These are phyloP conservation scores for Aspergillus carbonarius DNA, from an alignment of 2,329 filamentous ascomycete genomes.

Conservation along the genomic window DNA sequence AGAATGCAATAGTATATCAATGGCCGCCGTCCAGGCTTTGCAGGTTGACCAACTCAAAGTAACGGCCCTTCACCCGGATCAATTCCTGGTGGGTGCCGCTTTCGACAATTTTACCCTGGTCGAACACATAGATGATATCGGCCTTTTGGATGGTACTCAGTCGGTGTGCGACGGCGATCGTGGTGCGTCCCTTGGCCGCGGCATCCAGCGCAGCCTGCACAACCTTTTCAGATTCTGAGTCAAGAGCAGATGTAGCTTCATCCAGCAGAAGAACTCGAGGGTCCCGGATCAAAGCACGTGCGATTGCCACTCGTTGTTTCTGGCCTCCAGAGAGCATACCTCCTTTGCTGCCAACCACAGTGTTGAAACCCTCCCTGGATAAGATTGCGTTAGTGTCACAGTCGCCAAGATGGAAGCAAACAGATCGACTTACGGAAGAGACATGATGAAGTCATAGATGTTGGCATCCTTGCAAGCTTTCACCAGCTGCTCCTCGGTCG, in stretches of 20 bases:
- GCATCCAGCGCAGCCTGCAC: constrained; percentile 73
- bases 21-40: constrained; percentile 69
- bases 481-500: constrained; percentile 70
- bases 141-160: constrained; percentile 92
- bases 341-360: constrained; percentile 83
- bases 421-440: constrained; percentile 59
- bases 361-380: constrained; percentile 71
- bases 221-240: constrained; percentile 52
- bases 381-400: constrained; percentile 20
- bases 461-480: constrained; percentile 86
- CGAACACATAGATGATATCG: constrained; percentile 95
- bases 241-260: constrained; percentile 64
- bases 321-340: constrained; percentile 84
- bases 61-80: constrained; percentile 68
- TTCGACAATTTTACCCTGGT: constrained; percentile 83
- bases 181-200: constrained; percentile 80
- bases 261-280: constrained; percentile 83
- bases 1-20: constrained; percentile 15
- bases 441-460: constrained; percentile 88
- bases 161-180: constrained; percentile 90
- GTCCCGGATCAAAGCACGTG: constrained; percentile 83
- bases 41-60: constrained; percentile 75
- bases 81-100: constrained; percentile 74
- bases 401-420: background rate
- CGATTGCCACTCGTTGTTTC: constrained; percentile 92